A percentile compares a stretch with the other conserved stretches of the same genome.
phyloP scores from a whole-genome alignment of 164 flowering plant species.

The Sedum album region DNA sequence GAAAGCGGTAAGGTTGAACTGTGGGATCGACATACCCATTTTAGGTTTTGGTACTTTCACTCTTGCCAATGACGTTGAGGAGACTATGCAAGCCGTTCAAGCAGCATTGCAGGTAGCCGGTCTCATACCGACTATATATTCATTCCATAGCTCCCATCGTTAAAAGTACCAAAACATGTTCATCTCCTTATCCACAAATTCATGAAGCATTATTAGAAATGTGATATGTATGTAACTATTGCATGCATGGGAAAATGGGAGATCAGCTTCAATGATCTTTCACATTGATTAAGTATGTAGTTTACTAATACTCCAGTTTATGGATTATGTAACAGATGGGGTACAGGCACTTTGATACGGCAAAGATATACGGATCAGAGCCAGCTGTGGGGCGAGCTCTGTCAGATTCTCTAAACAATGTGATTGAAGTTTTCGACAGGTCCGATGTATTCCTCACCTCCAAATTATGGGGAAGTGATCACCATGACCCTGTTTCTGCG shows the following conservation, averaged over 20 bases:
- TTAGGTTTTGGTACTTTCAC: slow-evolving; percentile 63
- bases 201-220: too few species aligned
- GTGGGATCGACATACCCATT: slow-evolving; percentile 43
- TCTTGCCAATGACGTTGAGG: slow-evolving; percentile 24
- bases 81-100: slow-evolving; percentile 36
- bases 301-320: too few species aligned
- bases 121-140: not conserved
- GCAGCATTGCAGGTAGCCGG: slow-evolving; percentile 49
- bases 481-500: slow-evolving; percentile 64
- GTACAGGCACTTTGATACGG: slow-evolving; percentile 73
- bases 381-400: slow-evolving; percentile 55
- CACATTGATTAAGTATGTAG: too few species aligned
- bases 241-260: not conserved
- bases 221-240: not conserved
- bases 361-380: slow-evolving; percentile 73
- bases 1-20: not conserved
- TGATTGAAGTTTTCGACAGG: slow-evolving; percentile 24
- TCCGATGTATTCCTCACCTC: slow-evolving; percentile 60
- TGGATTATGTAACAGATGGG: slow-evolving; percentile 43
- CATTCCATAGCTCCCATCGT: not conserved
- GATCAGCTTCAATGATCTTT: not conserved
- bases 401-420: slow-evolving; percentile 29
- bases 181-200: not conserved
- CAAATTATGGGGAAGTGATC: slow-evolving; percentile 70
- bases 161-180: not conserved